Conservation (phyloP, 179 eudicot species). For the Patellifolia procumbens region DNA sequence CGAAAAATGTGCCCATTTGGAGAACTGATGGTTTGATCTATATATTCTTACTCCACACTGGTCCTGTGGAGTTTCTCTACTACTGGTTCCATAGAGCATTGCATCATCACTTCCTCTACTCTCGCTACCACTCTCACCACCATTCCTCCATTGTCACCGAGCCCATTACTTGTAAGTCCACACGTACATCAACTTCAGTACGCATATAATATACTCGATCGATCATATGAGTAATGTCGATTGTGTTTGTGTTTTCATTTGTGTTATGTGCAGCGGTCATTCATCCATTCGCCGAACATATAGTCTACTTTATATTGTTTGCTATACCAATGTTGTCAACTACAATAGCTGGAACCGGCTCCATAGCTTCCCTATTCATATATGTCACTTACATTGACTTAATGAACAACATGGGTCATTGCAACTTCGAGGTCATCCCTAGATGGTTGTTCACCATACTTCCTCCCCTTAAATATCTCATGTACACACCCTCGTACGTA, state of each 20-base stretch:
- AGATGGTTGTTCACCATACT: conserved; percentile 35
- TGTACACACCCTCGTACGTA: conserved; percentile 58
- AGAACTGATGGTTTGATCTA: conserved; percentile 43
- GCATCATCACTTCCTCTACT: conserved; percentile 69
- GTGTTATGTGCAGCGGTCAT: conserved; percentile 38
- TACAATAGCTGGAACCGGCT: conserved; percentile 16
- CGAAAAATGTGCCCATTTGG: conserved; percentile 42
- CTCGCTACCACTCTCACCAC: conserved; percentile 75
- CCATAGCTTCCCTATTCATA: conserved; percentile 10
- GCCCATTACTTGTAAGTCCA: conserved; percentile 54
- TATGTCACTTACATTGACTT: conserved; percentile 44
- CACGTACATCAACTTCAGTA: too few species aligned
- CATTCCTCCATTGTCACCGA: conserved; percentile 72
- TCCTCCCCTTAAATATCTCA: conserved; percentile 53
- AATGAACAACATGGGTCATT: conserved; percentile 57
- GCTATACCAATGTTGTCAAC: conserved; percentile 37
- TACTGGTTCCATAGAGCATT: conserved; percentile 71
- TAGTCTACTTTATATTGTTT: conserved; percentile 40
- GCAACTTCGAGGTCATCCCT: conserved; percentile 53
- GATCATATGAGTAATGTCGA: too few species aligned
- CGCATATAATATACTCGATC: too few species aligned
- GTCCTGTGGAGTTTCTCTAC: conserved; percentile 69
- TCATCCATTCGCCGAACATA: conserved; percentile 50
- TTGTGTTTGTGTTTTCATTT: neutral
- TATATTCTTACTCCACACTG: conserved; percentile 41